Evolutionary conservation across 1,284 basidiomycete species (phyloP), one percentile per base, ranked within the genome.

Genomic region (Rhizopogon hawkerae): DNA sequence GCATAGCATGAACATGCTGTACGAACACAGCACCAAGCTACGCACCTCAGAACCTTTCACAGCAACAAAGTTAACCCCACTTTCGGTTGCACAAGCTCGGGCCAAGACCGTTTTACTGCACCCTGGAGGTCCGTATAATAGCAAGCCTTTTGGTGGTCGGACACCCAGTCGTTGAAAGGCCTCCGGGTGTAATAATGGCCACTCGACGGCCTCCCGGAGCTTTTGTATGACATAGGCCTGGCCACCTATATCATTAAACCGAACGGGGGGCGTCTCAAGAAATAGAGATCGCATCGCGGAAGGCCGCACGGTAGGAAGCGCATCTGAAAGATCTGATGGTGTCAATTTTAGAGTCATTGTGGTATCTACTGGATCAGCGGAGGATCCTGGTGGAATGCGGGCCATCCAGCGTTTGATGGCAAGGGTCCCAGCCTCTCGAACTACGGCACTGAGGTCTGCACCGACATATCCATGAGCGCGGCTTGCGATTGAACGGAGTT

Each of bases 41-140:
- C 61, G 50, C 50, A 89, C 91, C 78, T 98, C 96, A 0, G 95
- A 92, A 0, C 96, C 96, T 66, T 97, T 97, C 50, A 98, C 90
- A n/a, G 94, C 91, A 35, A 98, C 79, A 62, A 98, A 98, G 67
- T 98, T 98, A 54, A 98, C 81, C 0, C 92, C 93, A 56, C 91
- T 92, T 66, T 98, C 95, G 29, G 84, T 89, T 2, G 96, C 96
- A 58, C 95, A 85, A 0, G 96, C 95, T 48, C 92, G 83, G 0
- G 92, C 96, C 18, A 95, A 83, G 39, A 98, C 75, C 0, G 96
- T 99, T 72, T 98, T 98, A 61, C 89, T 92, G 63, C 96, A 98
- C 7, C 96, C 95, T 0, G 96, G 96, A 3, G 96, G 96, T 1
- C 96, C 96, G 67, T 97, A 98, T 13, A 98, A 71, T 39, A 99